A percentile compares a stretch with the other conserved stretches of the same genome.
Conservation (phyloP, 805 yeast species). For the Ascoidea asiatica region DNA sequence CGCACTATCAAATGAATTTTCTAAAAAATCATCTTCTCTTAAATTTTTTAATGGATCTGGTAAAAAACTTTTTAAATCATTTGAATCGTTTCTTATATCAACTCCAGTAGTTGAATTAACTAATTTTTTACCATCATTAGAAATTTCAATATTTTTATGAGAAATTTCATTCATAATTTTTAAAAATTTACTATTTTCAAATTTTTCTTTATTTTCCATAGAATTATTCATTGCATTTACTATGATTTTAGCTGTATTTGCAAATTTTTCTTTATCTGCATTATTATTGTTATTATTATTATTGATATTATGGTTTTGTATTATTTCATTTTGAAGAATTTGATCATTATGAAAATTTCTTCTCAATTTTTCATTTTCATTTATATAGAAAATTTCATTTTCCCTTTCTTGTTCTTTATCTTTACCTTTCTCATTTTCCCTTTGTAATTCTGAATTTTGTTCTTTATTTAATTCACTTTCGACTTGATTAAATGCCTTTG, state of each 20-base stretch:
- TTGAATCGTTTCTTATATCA: slow-evolving; percentile 15
- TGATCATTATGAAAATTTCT: no score
- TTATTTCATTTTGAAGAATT: no score
- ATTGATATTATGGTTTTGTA: no score
- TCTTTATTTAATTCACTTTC: not conserved
- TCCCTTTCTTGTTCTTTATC: not conserved
- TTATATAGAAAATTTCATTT: no score
- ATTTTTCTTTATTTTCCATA: slow-evolving; percentile 14
- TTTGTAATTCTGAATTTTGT: not conserved
- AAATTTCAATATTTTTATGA: slow-evolving; percentile 24
- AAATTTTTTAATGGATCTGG: not conserved
- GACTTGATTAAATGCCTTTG: not conserved
- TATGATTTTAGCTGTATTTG: not conserved
- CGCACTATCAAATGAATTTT: not conserved
- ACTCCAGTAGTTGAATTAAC: slow-evolving; percentile 21
- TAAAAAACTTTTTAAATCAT: not conserved
- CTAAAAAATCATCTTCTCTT: not conserved
- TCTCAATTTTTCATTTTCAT: no score
- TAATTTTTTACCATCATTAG: slow-evolving; percentile 21
- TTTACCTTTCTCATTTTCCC: not conserved
- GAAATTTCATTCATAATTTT: slow-evolving; percentile 27
- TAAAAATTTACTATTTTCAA: slow-evolving; percentile 25
- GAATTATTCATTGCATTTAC: not conserved
- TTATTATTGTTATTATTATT: no score
- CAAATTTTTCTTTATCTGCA: not conserved